Percentiles rank a stretch among this genome's conserved stretches.
These are phyloP conservation scores for Taphrina flavorubra DNA, from an alignment of 1,139 yeast genomes.

Conservation along the genomic window DNA sequence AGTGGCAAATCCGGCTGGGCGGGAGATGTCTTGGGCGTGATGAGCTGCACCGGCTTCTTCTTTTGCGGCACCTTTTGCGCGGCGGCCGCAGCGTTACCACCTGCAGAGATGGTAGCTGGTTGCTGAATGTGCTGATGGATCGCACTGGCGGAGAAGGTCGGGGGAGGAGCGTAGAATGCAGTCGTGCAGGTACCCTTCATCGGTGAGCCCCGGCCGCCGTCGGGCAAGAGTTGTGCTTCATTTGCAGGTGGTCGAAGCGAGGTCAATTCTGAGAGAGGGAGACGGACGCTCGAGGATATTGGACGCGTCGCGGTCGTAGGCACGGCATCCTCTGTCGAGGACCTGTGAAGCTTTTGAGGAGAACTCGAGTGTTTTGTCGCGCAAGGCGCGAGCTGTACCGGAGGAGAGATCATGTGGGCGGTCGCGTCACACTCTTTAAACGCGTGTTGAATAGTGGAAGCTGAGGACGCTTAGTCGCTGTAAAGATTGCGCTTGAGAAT, in stretches of 20 bases:
- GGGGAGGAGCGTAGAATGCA: constrained; percentile 17
- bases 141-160: constrained; percentile 27
- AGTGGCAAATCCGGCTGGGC: constrained; percentile 28
- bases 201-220: constrained; percentile 39
- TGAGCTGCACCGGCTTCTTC: constrained; percentile 14
- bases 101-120: no score
- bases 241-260: constrained; percentile 19
- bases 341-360: constrained; percentile 19
- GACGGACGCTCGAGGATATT: constrained; percentile 1
- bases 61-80: constrained; percentile 3
- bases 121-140: constrained; percentile 20
- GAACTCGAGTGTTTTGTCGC: constrained; percentile 24
- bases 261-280: constrained; percentile 20
- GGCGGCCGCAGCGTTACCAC: no score
- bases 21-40: constrained; percentile 31
- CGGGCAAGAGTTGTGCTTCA: constrained; percentile 29
- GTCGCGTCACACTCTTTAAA: background rate
- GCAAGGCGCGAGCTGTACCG: constrained; percentile 36
- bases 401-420: constrained; percentile 24
- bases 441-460: background rate
- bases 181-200: constrained; percentile 32
- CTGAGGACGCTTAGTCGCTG: no score
- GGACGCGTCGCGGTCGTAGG: constrained; percentile 3
- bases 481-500: no score
- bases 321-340: constrained; percentile 1